These are phyloP conservation scores for Phyllosticta ampelicida DNA, from an alignment of 2,329 filamentous ascomycete species.

Conservation along the genomic window DNA sequence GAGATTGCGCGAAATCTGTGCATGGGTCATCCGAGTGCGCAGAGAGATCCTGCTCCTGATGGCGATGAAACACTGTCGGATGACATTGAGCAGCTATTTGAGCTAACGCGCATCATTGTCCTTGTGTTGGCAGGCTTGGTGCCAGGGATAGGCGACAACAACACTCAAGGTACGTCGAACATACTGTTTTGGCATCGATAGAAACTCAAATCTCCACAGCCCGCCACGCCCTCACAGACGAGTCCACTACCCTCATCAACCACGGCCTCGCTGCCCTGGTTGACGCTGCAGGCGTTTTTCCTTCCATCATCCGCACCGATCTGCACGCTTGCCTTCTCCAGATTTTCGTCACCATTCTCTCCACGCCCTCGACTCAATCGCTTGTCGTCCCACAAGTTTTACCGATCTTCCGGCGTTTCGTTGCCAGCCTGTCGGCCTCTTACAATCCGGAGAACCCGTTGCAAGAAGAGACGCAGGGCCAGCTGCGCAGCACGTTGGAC, in stretches of 20 bases:
- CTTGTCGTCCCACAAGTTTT: conserved; percentile 82
- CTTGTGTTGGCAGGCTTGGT: conserved; percentile 80
- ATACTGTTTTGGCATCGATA: no score
- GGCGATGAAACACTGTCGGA: conserved; percentile 73
- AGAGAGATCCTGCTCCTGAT: conserved; percentile 36
- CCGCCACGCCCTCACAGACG: conserved; percentile 73
- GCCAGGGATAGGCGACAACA: conserved; percentile 61
- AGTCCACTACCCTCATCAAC: conserved; percentile 69
- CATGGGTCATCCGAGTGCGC: conserved; percentile 80
- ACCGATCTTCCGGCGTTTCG: conserved; percentile 84
- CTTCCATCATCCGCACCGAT: conserved; percentile 90
- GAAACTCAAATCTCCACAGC: conserved; percentile 40
- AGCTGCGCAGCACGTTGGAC: conserved; percentile 71
- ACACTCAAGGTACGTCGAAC: conserved; percentile 20
- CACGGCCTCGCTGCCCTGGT: conserved; percentile 79
- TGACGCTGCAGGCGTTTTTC: conserved; percentile 90
- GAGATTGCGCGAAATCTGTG: conserved; percentile 87
- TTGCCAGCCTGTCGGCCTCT: conserved; percentile 56
- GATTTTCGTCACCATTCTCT: conserved; percentile 87
- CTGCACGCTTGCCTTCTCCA: conserved; percentile 93
- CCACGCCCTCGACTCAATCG: conserved; percentile 76
- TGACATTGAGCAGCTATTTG: conserved; percentile 95
- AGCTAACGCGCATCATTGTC: conserved; percentile 91
- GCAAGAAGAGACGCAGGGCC: conserved; percentile 47
- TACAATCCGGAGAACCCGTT: conserved; percentile 19